Evolutionary conservation across 1,284 basidiomycete species (phyloP), one percentile per base, ranked within the genome.

Genomic region (Paramarasmius palmivorus): DNA sequence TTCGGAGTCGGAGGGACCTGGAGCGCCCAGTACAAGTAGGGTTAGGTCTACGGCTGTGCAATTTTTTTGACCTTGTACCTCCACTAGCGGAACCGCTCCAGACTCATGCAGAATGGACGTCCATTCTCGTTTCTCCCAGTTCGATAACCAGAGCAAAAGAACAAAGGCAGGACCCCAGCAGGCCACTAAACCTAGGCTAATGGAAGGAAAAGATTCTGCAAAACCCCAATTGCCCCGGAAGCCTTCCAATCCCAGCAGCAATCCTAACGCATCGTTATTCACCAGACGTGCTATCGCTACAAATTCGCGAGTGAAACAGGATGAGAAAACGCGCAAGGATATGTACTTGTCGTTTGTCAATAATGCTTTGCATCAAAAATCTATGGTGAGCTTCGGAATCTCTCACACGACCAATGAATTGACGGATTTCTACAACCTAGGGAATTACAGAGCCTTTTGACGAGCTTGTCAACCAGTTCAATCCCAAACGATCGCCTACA

Each of bases 271-370:
- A 26, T 59, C 67, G 23, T 66, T 73, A 15, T 67, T 77, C 48
- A 66, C 74, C 14, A 69, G 75, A 32, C 73, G 88, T 19, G 87
- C 84, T 6, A 89, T 90, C 58, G 85, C 81, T 14, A 88, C 88
- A 15, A 92, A 91, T 63, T 85, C 88, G 0, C 76, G 89, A 40
- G 73, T 91, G n/a, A 87, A 85, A 61, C 81, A 86, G 66, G 86
- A 86, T 68, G 87, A 90, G 60, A 81, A 83, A 57, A 82, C 84
- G 57, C 79, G 82, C 61, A 85, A 87, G 66, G 88, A 92, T 62
- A 91, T 95, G 86, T 92, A 92, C 63, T 79, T 93, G 25, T 82
- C 86, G 4, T 95, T 90, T 60, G 83, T 95, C 40, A 84, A 86
- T 63, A 92, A 92, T 65, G 91, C 93, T 5, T 73, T 95, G 19